Evolutionary conservation across 2,329 filamentous ascomycete species (phyloP).

Genomic region (Tympanopsis confertula): DNA sequence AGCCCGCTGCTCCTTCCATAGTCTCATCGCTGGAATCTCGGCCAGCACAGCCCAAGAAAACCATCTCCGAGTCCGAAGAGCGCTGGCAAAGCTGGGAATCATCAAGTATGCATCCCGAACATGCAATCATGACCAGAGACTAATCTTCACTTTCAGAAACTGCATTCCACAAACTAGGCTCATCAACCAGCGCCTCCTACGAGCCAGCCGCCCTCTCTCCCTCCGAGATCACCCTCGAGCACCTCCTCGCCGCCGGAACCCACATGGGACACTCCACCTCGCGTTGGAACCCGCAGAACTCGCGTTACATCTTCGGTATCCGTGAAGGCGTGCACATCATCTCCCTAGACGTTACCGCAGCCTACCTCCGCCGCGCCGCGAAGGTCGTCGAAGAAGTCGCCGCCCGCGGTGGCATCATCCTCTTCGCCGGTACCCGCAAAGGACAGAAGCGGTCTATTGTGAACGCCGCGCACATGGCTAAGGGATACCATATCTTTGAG

Average conservation of each 20-base stretch:
- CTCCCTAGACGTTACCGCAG: conserved; percentile 56
- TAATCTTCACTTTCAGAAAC: too few relatives aligned
- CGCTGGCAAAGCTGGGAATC: too few relatives aligned
- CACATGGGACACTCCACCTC: conserved; percentile 61
- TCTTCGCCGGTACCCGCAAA: conserved; percentile 58
- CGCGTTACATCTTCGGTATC: conserved; percentile 63
- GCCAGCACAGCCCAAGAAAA: too few relatives aligned
- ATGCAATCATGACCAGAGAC: too few relatives aligned
- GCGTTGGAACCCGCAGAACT: conserved; percentile 64
- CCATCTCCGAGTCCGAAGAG: too few relatives aligned
- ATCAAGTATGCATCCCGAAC: too few relatives aligned
- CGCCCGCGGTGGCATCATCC: conserved; percentile 51
- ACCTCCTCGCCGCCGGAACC: conserved; percentile 51
- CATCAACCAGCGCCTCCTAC: too few relatives aligned
- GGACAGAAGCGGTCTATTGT: conserved; percentile 53
- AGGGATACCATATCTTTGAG: conserved; percentile 60
- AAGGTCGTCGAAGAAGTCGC: conserved; percentile 59
- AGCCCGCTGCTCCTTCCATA: too few relatives aligned
- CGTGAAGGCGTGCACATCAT: conserved; percentile 62
- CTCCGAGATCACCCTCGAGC: conserved; percentile 55
- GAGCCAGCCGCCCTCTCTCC: conserved; percentile 20
- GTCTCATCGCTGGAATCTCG: too few relatives aligned
- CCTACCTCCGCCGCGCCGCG: conserved; percentile 56
- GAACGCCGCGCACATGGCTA: conserved; percentile 47
- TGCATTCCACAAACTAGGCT: too few relatives aligned